Evolutionary conservation across 345 rosid genomes (phyloP), one percentile per base, ranked within the genome.

Genomic region (Gynandropsis gynandra): DNA sequence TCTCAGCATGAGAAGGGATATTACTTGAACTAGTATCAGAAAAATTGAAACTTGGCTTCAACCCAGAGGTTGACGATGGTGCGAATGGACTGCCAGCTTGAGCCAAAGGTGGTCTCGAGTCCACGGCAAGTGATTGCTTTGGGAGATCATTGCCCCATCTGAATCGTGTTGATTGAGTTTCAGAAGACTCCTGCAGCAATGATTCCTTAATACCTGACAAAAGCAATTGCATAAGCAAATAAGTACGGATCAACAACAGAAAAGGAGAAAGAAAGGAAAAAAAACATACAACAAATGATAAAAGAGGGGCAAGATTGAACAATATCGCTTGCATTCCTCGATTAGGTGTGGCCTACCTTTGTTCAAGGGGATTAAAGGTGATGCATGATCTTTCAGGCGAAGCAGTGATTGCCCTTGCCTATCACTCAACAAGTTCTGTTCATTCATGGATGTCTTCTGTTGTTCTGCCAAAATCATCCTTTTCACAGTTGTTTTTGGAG

Each of bases 401-500:
- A 62, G 61, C 66, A 67, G 34, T 47, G 66, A 64, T n/a, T 64
- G 57, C 50, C 72, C 73, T 10, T 15, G 60, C 67, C 71, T 69
- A 59, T 74, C 82, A 51, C 55, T 64, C 36, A 41, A 56, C 46
- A 58, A 42, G 18, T 67, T 63, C 35, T 73, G 73, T 64, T 69
- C 77, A 51, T 63, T 57, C 17, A 53, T 55, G 72, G 59, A 59
- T 27, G 63, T 62, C 54, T 73, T 82, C 65, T 66, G 73, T 54
- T 49, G 67, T 63, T 81, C 86, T 69, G 72, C 79, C 70, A 83
- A 64, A 72, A 79, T 72, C 60, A 87, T 77, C 79, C 98, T 78
- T 72, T 81, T 88, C 36, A 87, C 84, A 51, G 86, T 92, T 63
- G 98, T 92, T 65, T 82, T 92, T 38, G 93, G 73, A 49, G 98